phyloP scores from a whole-genome alignment of 2,329 filamentous ascomycete genomes.

The Neofusicoccum kwambonambiense region DNA sequence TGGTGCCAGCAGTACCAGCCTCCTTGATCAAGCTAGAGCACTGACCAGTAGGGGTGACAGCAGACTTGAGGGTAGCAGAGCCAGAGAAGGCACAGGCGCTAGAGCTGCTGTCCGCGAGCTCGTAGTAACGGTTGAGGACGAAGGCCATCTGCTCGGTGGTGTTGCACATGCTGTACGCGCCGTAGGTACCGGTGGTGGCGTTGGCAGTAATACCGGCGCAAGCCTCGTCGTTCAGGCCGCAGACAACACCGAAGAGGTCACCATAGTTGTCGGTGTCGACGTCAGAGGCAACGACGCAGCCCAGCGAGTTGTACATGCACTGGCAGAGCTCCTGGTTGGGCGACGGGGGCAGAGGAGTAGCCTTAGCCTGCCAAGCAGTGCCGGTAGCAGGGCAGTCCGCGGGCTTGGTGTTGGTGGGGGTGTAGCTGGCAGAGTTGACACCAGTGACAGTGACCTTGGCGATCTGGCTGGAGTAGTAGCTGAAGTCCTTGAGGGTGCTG shows the following conservation, averaged over 20 bases:
- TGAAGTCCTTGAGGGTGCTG: slow-evolving; percentile 71
- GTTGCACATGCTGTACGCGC: slow-evolving; percentile 76
- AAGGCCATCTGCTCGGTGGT: slow-evolving; percentile 69
- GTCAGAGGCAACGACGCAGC: slow-evolving; percentile 63
- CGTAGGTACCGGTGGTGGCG: slow-evolving; percentile 66
- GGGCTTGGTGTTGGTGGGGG: slow-evolving; percentile 65
- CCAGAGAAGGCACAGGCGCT: slow-evolving; percentile 72
- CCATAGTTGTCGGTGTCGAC: slow-evolving; percentile 61
- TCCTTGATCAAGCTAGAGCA: slow-evolving; percentile 62
- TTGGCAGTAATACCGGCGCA: slow-evolving; percentile 71
- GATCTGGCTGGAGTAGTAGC: slow-evolving; percentile 68
- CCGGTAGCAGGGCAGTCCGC: slow-evolving; percentile 69
- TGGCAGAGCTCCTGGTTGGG: slow-evolving; percentile 77
- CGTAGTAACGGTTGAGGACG: slow-evolving; percentile 72
- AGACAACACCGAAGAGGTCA: slow-evolving; percentile 72
- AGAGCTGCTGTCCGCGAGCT: slow-evolving; percentile 51
- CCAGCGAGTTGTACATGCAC: slow-evolving; percentile 72
- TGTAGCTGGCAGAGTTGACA: slow-evolving; percentile 68
- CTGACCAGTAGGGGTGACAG: slow-evolving; percentile 45
- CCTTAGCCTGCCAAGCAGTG: slow-evolving; percentile 66
- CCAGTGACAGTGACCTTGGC: slow-evolving; percentile 64
- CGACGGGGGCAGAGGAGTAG: slow-evolving; percentile 70
- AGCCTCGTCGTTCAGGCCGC: slow-evolving; percentile 54
- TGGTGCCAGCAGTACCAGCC: slow-evolving; percentile 62
- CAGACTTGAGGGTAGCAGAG: slow-evolving; percentile 57